A percentile compares a stretch with the other conserved stretches of the same genome.
Evolutionary conservation across 1,139 yeast genomes (phyloP).

Genomic region (Hansenula sp.): DNA sequence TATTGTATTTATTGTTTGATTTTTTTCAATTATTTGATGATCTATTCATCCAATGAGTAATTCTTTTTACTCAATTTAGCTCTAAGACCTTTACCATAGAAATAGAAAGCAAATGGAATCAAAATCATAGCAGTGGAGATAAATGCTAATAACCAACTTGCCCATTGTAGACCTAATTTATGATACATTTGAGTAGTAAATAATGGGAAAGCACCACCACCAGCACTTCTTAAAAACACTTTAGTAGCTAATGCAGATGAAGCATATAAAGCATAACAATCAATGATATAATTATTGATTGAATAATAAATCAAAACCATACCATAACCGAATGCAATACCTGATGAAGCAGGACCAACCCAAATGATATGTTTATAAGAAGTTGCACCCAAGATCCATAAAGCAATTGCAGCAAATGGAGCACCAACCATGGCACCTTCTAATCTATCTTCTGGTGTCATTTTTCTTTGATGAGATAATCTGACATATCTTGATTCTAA

Average conservation of each 20-base stretch:
- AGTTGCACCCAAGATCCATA: conserved; percentile 88
- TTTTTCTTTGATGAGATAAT: conserved; percentile 50
- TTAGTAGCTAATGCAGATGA: conserved; percentile 89
- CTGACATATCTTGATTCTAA: conserved; percentile 58
- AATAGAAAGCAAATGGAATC: conserved; percentile 78
- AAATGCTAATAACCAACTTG: conserved; percentile 78
- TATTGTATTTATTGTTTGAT: background rate
- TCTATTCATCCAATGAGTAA: conserved; percentile 35
- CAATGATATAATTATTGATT: conserved; percentile 83
- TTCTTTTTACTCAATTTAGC: conserved; percentile 63
- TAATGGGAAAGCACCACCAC: conserved; percentile 84
- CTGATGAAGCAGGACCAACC: conserved; percentile 94
- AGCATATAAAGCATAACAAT: conserved; percentile 82
- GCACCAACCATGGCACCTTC: conserved; percentile 88
- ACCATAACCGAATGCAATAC: conserved; percentile 86
- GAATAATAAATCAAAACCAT: conserved; percentile 89
- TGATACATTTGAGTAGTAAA: conserved; percentile 80
- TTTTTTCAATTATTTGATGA: background rate
- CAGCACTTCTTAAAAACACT: conserved; percentile 81
- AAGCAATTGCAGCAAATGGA: conserved; percentile 83
- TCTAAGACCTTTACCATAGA: conserved; percentile 62
- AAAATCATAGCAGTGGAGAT: conserved; percentile 77
- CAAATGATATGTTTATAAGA: conserved; percentile 74
- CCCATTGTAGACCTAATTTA: conserved; percentile 75
- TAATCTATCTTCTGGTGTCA: conserved; percentile 84